These are phyloP conservation scores for Entomortierella lignicola DNA, from an alignment of 192 early-diverging fungal species.

Conservation along the genomic window DNA sequence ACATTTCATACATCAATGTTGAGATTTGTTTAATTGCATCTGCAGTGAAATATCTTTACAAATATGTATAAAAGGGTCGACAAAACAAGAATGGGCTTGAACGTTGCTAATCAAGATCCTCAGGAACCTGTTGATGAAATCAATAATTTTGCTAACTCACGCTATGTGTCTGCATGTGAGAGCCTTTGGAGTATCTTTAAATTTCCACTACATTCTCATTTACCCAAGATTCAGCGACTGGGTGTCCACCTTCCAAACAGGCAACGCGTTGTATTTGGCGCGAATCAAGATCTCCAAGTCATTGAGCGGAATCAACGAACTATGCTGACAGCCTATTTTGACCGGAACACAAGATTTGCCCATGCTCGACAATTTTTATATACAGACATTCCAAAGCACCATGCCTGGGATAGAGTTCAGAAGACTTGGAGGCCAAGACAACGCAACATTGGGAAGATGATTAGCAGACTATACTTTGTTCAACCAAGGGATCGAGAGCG, in stretches of 20 bases:
- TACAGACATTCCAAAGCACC: slow-evolving; percentile 6
- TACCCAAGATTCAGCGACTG: slow-evolving; percentile 27
- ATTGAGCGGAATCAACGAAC: slow-evolving; percentile 11
- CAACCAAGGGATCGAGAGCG: no score
- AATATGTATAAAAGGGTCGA: slow-evolving; percentile 57
- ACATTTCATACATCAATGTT: slow-evolving; percentile 54
- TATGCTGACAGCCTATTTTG: slow-evolving; percentile 16
- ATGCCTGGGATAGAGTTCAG: slow-evolving; percentile 1
- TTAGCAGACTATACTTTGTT: slow-evolving; percentile 14
- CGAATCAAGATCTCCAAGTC: neutral
- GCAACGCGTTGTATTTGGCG: slow-evolving; percentile 20
- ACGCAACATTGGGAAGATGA: neutral
- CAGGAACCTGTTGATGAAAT: slow-evolving; percentile 9
- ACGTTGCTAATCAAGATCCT: neutral
- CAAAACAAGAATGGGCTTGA: slow-evolving; percentile 1
- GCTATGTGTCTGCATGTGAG: slow-evolving; percentile 46
- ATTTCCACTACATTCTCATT: slow-evolving; percentile 38
- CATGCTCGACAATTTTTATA: slow-evolving; percentile 8
- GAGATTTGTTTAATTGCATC: slow-evolving; percentile 36
- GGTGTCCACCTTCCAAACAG: slow-evolving; percentile 22
- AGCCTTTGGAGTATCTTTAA: slow-evolving; percentile 41
- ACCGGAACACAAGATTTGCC: neutral
- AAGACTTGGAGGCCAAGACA: neutral
- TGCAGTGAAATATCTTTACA: slow-evolving; percentile 55
- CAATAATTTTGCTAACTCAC: neutral